Percentiles rank a stretch among this genome's conserved stretches.
phyloP scores from a whole-genome alignment of 2,329 filamentous ascomycete species.

The Penicillium sp. region DNA sequence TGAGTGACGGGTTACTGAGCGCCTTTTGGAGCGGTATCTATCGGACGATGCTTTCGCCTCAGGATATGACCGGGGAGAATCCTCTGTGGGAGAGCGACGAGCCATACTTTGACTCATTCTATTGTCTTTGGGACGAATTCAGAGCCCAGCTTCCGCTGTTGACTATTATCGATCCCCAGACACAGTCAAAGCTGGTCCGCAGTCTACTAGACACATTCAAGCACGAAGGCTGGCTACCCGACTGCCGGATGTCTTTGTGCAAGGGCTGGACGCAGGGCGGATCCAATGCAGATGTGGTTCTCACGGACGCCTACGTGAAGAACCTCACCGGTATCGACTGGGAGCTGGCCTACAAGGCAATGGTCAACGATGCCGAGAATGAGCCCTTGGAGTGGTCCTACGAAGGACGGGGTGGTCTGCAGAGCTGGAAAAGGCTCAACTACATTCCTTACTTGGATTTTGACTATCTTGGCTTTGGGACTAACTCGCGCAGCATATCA shows the following conservation, averaged over 20 bases:
- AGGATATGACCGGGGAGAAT: constrained; percentile 71
- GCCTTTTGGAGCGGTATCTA: constrained; percentile 70
- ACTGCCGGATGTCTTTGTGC: constrained; percentile 36
- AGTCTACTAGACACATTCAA: constrained; percentile 34
- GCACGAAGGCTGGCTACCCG: constrained; percentile 35
- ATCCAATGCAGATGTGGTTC: constrained; percentile 65
- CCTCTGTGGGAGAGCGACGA: constrained; percentile 64
- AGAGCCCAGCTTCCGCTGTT: constrained; percentile 30
- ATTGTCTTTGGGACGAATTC: constrained; percentile 41
- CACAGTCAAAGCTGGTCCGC: constrained; percentile 32
- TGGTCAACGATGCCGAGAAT: constrained; percentile 68
- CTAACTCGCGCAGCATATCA: constrained; percentile 68
- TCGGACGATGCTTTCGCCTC: constrained; percentile 67
- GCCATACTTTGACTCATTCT: constrained; percentile 72
- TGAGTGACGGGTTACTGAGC: constrained; percentile 54
- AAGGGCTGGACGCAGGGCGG: constrained; percentile 34
- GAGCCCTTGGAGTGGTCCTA: constrained; percentile 69
- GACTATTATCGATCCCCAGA: constrained; percentile 30
- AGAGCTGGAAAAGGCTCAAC: constrained; percentile 67
- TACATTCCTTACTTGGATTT: constrained; percentile 71
- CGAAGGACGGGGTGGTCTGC: constrained; percentile 67
- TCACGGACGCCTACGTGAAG: constrained; percentile 67
- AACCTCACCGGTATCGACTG: constrained; percentile 66
- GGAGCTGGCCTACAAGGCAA: constrained; percentile 65
- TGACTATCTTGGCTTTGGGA: constrained; percentile 65